These are phyloP conservation scores for Cyberlindnera samutprakarnensis DNA, from an alignment of 805 yeast genomes.

Conservation along the genomic window DNA sequence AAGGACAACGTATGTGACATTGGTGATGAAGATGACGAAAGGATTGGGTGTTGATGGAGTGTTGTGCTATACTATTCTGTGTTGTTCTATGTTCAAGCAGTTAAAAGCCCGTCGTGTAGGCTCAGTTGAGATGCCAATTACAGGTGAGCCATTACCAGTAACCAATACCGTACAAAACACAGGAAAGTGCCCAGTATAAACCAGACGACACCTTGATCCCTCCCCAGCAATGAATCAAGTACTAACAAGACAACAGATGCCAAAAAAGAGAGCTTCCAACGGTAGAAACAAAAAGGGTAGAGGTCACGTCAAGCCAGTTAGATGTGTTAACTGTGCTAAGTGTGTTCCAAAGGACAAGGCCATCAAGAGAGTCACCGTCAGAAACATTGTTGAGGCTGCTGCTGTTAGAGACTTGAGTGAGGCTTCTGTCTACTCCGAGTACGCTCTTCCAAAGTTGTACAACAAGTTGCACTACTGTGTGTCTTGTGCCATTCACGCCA, in stretches of 20 bases:
- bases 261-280: slow-evolving; percentile 99
- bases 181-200: no score
- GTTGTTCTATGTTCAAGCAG: no score
- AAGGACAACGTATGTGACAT: slow-evolving; percentile 3
- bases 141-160: no score
- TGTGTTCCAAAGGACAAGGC: slow-evolving; percentile 99
- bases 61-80: neutral
- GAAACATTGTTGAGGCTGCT: slow-evolving; percentile 99
- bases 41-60: neutral
- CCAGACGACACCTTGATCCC: no score
- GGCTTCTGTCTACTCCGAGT: slow-evolving; percentile 98
- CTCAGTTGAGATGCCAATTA: no score
- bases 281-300: slow-evolving; percentile 99
- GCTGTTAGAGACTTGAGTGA: slow-evolving; percentile 99
- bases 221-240: no score
- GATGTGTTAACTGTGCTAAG: slow-evolving; percentile 99
- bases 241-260: slow-evolving; percentile 52
- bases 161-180: no score
- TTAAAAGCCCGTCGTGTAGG: no score
- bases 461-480: slow-evolving; percentile 99
- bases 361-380: slow-evolving; percentile 99
- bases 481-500: slow-evolving; percentile 99
- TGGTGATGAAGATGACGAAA: neutral
- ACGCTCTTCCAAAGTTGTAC: slow-evolving; percentile 99
- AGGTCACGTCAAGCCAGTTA: slow-evolving; percentile 99